phyloP scores from a whole-genome alignment of 805 yeast species.

The Myxozyma melibiosi region DNA sequence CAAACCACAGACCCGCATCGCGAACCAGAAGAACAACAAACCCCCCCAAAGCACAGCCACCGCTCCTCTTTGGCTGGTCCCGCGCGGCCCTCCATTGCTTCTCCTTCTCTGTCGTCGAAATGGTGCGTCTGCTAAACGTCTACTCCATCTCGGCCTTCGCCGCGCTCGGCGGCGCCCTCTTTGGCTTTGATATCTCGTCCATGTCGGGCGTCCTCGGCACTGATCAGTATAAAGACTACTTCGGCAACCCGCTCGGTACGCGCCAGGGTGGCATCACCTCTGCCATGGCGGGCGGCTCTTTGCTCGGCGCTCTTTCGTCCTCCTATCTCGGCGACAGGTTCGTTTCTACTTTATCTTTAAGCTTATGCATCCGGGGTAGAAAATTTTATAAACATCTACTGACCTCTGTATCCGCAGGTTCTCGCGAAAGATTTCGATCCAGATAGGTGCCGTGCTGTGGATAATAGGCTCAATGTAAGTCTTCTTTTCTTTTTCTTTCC shows the following conservation, averaged over 20 bases:
- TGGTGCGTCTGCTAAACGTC: slow-evolving; percentile 45
- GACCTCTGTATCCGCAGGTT: slow-evolving; percentile 3
- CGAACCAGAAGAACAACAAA: too few relatives aligned
- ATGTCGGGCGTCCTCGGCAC: slow-evolving; percentile 60
- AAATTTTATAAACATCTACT: background rate
- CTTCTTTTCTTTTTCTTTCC: background rate
- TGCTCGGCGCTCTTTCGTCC: slow-evolving; percentile 58
- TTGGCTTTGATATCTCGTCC: slow-evolving; percentile 71
- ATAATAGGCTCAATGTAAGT: slow-evolving; percentile 34
- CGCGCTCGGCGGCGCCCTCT: slow-evolving; percentile 59
- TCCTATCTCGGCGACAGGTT: slow-evolving; percentile 46
- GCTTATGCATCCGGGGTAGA: background rate
- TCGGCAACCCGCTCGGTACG: slow-evolving; percentile 53
- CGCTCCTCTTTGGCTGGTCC: background rate
- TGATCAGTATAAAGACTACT: slow-evolving; percentile 50
- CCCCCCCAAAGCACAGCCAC: too few relatives aligned
- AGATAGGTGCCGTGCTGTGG: slow-evolving; percentile 32
- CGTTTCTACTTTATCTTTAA: slow-evolving; percentile 37
- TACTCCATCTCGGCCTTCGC: slow-evolving; percentile 53
- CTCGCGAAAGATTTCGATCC: slow-evolving; percentile 34
- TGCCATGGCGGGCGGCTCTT: slow-evolving; percentile 65
- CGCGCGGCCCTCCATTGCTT: slow-evolving; percentile 4
- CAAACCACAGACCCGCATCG: background rate
- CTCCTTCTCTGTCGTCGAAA: too few relatives aligned
- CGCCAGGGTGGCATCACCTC: slow-evolving; percentile 66